Base-by-base conservation (phyloP, 164 flowering plant genomes). In the Aristolochia californica region DNA sequence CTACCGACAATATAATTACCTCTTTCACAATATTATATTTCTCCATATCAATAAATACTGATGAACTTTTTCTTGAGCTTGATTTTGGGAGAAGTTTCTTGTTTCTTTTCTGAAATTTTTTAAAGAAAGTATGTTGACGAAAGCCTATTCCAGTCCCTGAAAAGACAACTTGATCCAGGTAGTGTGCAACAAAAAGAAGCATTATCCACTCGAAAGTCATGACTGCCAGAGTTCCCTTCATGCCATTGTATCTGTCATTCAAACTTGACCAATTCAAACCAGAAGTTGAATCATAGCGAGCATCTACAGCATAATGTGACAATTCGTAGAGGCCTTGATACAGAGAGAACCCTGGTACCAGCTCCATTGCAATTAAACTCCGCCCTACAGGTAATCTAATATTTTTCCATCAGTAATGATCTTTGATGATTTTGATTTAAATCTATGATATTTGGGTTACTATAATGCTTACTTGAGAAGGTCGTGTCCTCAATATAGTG, bases 261-360 rank as follows among this genome's bases (percentile, higher is more conserved):
- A 87, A 65, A 72, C 82, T 69, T 55, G 61, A 61, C 95, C 95
- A 87, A 20, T 61, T 58, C 83, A 90, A 87, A 18, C 93, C 95
- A 65, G 57, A 56, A 51, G 70, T 78, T 45, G 86, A 86, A 73
- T 75, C 64, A 59, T 43, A 66, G 57, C 60, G 60, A 53, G 81
- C 95, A 5, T 17, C 64, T 52, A 75, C 66, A 17, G 90, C 55
- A 76, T 68, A 82, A 34, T 78, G 74, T 43, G 72, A 66, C 50
- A 90, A 75, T 70, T 90, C 97, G 68, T 75, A 87, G 47, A 90
- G 60, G 48, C 93, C 97, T 44, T 90, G 81, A 62, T 74, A 83
- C 40, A 90, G 65, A 23, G 95, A 43, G 65, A 90, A 87, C 24
- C 84, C 87, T 59, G 95, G 97, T 68, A 66, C 76, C 54, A 84